These are phyloP conservation scores for Rhodamnia argentea DNA, from an alignment of 345 rosid species.

Conservation along the genomic window DNA sequence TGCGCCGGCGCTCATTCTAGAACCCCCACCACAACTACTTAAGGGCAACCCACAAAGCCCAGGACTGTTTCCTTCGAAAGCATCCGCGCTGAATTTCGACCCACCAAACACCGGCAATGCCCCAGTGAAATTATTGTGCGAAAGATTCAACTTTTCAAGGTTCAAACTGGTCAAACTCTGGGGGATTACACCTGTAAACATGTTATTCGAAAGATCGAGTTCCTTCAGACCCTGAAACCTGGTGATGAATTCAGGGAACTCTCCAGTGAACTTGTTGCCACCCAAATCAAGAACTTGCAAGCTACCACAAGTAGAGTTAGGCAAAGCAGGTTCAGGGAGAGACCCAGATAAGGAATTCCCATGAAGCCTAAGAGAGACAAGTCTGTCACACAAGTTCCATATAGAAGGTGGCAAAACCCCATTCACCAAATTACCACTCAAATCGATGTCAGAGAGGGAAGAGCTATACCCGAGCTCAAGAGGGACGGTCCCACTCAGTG, in stretches of 20 bases:
- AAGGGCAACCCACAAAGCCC: conserved; percentile 80
- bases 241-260: conserved; percentile 66
- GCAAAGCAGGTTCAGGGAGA: conserved; percentile 77
- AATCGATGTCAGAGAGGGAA: conserved; percentile 70
- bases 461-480: conserved; percentile 91
- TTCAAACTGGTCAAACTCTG: conserved; percentile 38
- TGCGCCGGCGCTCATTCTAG: conserved; percentile 72
- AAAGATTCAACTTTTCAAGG: conserved; percentile 68
- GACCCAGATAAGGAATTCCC: conserved; percentile 58
- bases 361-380: conserved; percentile 54
- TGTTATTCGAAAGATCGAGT: conserved; percentile 79
- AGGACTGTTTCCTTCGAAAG: conserved; percentile 76
- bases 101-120: conserved; percentile 55
- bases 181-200: conserved; percentile 65
- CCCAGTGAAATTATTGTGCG: conserved; percentile 87
- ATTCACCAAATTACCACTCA: conserved; percentile 46
- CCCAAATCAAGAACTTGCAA: conserved; percentile 78
- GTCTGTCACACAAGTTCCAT: conserved; percentile 88
- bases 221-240: conserved; percentile 47
- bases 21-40: conserved; percentile 45
- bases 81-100: conserved; percentile 51
- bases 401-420: conserved; percentile 77
- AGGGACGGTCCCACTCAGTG: conserved; percentile 72
- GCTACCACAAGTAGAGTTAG: conserved; percentile 56
- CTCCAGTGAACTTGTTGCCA: conserved; percentile 66